Evolutionary conservation across 768 basidiomycete genomes (phyloP), one percentile per base, ranked within the genome.

Genomic region (Collybia sordida): DNA sequence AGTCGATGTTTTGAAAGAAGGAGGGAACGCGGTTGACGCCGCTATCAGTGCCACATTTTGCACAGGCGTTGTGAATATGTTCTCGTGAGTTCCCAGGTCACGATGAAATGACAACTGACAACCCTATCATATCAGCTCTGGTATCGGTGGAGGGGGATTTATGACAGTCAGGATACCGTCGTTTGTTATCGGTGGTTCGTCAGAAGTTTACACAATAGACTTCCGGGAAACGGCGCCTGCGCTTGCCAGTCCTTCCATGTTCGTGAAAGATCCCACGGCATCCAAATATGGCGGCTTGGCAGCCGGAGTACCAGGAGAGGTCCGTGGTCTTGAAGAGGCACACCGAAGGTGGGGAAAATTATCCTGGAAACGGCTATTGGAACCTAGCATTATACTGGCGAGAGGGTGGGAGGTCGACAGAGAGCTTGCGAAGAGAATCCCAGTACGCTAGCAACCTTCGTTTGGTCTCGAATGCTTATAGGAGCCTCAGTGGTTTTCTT

Each of bases 11-110:
- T 59, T 96, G 50, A 85, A 83, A 69, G 79, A 82, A 6, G 94
- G 93, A 22, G 96, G 96, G 15, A 95, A 90, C 59, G 94, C 95
- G 0, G 82, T 96, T 14, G 96, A 98, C 56, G 86, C 96, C 0
- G 88, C 84, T 0, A 83, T 98, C 47, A 81, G 84, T 18, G 78
- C 89, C 0, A 82, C 86, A 0, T 72, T 98, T 21, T 98, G 96
- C 63, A 72, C 72, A 27, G 88, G 90, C 4, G 86, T 90, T 2
- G 82, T 93, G 44, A 94, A 93, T 65, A 92, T 92, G 85, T 97
- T 94, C 64, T 91, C 90, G 78, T 93, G 60, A 63, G 83, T 77
- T 17, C 34, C 12, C n/a, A 4, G 9, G 11, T 42, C 36, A 1
- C 21, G 2, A 23, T 35, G 15, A 3, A 14, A 7, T 11, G 31